phyloP scores from a whole-genome alignment of 768 basidiomycete species.

The Lactarius evosmus region DNA sequence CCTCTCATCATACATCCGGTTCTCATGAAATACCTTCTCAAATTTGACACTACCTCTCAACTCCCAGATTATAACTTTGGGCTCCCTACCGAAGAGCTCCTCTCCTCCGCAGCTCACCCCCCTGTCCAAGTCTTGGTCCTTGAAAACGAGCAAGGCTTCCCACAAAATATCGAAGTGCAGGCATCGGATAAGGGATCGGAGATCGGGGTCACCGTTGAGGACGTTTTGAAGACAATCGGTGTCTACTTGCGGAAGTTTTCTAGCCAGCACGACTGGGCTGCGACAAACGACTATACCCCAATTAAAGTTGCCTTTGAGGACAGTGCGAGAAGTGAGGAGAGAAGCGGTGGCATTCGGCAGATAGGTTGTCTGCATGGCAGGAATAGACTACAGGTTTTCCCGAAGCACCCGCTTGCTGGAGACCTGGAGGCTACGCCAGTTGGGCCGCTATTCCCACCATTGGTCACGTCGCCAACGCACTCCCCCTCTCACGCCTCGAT shows the following conservation, averaged over 20 bases:
- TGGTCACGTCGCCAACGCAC: constrained; percentile 2
- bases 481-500: not conserved
- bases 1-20: constrained; percentile 9
- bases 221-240: constrained; percentile 6
- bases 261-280: not conserved
- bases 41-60: not conserved
- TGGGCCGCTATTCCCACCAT: too few relatives aligned
- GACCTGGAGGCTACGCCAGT: too few relatives aligned
- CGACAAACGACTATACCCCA: not conserved
- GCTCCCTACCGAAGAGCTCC: constrained; percentile 11
- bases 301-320: not conserved
- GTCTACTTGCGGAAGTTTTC: constrained; percentile 1
- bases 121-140: not conserved
- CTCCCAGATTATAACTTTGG: constrained; percentile 1
- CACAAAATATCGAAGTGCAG: not conserved
- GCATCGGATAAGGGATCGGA: not conserved
- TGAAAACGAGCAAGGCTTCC: constrained; percentile 17
- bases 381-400: constrained; percentile 16
- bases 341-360: not conserved
- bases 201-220: constrained; percentile 7
- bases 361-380: constrained; percentile 10
- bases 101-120: constrained; percentile 7
- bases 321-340: not conserved
- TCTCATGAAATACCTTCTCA: constrained; percentile 14
- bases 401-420: not conserved